phyloP scores from a whole-genome alignment of 2,329 filamentous ascomycete genomes.

The Fusarium camptoceras region DNA sequence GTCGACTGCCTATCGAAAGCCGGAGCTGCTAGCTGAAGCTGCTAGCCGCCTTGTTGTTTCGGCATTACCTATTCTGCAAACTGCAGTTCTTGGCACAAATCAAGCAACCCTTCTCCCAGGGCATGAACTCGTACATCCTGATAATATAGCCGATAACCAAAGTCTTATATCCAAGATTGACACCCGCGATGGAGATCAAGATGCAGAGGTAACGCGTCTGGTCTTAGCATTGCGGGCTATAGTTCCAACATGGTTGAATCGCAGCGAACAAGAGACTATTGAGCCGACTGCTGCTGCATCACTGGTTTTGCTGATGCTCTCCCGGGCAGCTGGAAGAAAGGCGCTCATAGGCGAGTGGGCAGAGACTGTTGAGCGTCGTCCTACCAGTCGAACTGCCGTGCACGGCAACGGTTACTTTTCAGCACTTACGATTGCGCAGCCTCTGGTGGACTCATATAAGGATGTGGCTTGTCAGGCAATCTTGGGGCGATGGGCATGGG shows the following conservation, averaged over 20 bases:
- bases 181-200: background rate
- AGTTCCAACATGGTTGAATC: slow-evolving; percentile 60
- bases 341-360: slow-evolving; percentile 61
- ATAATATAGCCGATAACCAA: slow-evolving; percentile 36
- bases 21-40: slow-evolving; percentile 73
- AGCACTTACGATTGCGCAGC: slow-evolving; percentile 63
- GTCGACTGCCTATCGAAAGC: slow-evolving; percentile 64
- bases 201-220: slow-evolving; percentile 36
- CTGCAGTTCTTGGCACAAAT: slow-evolving; percentile 43
- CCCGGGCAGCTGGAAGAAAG: slow-evolving; percentile 51
- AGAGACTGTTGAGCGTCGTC: slow-evolving; percentile 53
- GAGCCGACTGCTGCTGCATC: slow-evolving; percentile 63
- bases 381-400: slow-evolving; percentile 49
- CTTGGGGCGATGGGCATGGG: slow-evolving; percentile 63
- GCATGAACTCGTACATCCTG: slow-evolving; percentile 41
- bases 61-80: slow-evolving; percentile 60
- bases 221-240: slow-evolving; percentile 48
- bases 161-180: slow-evolving; percentile 41
- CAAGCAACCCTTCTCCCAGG: slow-evolving; percentile 37
- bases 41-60: slow-evolving; percentile 69
- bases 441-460: slow-evolving; percentile 49
- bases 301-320: slow-evolving; percentile 62
- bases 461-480: slow-evolving; percentile 60
- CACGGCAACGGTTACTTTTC: slow-evolving; percentile 65
- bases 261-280: slow-evolving; percentile 63